phyloP scores from a whole-genome alignment of 2,329 filamentous ascomycete genomes.

The Ascochyta clinopodiicola region DNA sequence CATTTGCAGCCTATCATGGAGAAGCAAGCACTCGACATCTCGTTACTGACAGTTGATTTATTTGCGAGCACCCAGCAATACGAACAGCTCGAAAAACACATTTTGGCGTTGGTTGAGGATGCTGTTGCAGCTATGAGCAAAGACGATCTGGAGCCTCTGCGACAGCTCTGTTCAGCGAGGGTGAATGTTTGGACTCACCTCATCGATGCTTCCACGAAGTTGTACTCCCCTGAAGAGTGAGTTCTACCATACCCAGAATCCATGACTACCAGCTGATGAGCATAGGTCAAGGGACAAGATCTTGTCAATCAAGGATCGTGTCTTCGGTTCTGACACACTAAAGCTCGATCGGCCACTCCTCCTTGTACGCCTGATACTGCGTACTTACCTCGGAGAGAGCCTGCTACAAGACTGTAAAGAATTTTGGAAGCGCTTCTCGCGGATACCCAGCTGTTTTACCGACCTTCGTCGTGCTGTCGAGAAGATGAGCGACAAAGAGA shows the following conservation, averaged over 20 bases:
- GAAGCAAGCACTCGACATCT: conserved; percentile 33
- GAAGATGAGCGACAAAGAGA: conserved; percentile 18
- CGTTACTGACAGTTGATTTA: conserved; percentile 24
- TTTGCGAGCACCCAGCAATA: conserved; percentile 19
- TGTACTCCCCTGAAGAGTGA: conserved; percentile 19
- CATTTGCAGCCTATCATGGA: conserved; percentile 25
- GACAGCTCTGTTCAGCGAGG: conserved; percentile 25
- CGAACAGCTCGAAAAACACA: conserved; percentile 27
- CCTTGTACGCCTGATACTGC: conserved; percentile 25
- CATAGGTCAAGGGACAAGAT: conserved; percentile 16
- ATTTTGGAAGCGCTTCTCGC: conserved; percentile 32
- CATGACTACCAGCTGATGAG: background rate
- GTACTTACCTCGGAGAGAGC: conserved; percentile 9
- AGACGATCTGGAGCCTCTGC: conserved; percentile 11
- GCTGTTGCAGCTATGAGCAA: conserved; percentile 1
- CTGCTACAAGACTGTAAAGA: conserved; percentile 27
- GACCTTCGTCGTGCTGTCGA: conserved; percentile 38
- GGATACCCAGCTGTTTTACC: conserved; percentile 33
- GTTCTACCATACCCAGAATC: background rate
- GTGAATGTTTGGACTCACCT: conserved; percentile 30
- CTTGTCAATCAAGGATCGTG: conserved; percentile 12
- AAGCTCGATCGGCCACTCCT: conserved; percentile 24
- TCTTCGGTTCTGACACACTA: conserved; percentile 18
- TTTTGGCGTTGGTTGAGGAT: conserved; percentile 21
- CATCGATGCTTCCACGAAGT: conserved; percentile 20